Evolutionary conservation across 768 basidiomycete genomes (phyloP).

Genomic region (Collybiopsis luxurians): DNA sequence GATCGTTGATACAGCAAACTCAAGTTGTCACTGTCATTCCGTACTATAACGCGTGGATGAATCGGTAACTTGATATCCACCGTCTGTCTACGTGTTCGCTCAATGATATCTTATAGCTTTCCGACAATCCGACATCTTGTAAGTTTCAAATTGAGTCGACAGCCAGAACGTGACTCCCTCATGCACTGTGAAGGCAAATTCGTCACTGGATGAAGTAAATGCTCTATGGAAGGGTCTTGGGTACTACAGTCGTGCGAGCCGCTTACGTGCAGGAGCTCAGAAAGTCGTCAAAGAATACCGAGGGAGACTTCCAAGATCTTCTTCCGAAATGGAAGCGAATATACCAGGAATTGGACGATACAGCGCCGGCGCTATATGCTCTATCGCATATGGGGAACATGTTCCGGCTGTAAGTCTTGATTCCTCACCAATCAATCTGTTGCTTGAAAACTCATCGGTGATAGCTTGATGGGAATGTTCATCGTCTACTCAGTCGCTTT

Average conservation of each 20-base stretch:
- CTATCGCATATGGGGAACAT: slow-evolving; percentile 84
- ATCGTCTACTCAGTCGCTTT: slow-evolving; percentile 79
- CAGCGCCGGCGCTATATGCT: slow-evolving; percentile 81
- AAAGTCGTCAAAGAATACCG: slow-evolving; percentile 63
- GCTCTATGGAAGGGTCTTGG: slow-evolving; percentile 89
- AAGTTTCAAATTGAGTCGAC: slow-evolving; percentile 18
- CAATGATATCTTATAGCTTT: slow-evolving; percentile 47
- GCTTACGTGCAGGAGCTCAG: slow-evolving; percentile 81
- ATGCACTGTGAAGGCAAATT: slow-evolving; percentile 44
- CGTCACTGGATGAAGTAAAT: slow-evolving; percentile 84
- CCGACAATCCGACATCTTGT: slow-evolving; percentile 79
- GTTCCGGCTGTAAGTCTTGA: slow-evolving; percentile 71
- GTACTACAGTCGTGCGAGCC: slow-evolving; percentile 84
- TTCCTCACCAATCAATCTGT: slow-evolving; percentile 1
- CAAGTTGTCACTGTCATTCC: slow-evolving; percentile 93
- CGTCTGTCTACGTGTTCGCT: background rate
- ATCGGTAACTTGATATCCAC: slow-evolving; percentile 44
- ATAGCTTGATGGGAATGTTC: slow-evolving; percentile 89
- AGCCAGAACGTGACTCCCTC: background rate
- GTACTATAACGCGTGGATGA: slow-evolving; percentile 90
- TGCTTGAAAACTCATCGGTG: slow-evolving; percentile 1
- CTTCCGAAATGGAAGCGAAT: slow-evolving; percentile 74
- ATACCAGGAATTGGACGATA: slow-evolving; percentile 90
- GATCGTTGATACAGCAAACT: slow-evolving; percentile 88
- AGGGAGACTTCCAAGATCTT: slow-evolving; percentile 78